phyloP scores from a whole-genome alignment of 2,329 filamentous ascomycete species.

The Akanthomyces dipterigenus region DNA sequence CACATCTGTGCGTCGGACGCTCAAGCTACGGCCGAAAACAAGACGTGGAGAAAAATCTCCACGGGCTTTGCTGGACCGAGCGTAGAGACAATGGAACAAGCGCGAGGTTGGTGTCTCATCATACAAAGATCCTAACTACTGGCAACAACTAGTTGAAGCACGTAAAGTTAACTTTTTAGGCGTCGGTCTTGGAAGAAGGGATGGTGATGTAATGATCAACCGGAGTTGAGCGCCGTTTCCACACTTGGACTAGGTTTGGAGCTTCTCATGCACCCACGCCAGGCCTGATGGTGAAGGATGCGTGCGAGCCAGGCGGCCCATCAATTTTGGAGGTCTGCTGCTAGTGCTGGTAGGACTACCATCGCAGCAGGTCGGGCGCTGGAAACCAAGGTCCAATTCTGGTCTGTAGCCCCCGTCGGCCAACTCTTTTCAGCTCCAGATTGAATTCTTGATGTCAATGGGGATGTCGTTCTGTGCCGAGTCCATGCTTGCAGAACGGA shows the following conservation, averaged over 20 bases:
- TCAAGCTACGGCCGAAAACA: too few relatives aligned
- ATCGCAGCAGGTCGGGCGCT: neutral
- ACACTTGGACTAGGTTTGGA: conserved; percentile 4
- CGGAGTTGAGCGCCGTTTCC: neutral
- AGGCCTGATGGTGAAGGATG: neutral
- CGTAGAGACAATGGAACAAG: neutral
- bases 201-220: conserved; percentile 12
- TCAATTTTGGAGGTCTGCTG: neutral
- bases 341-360: too few relatives aligned
- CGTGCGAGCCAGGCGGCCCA: neutral
- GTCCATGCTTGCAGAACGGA: neutral
- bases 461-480: neutral
- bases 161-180: neutral
- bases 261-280: neutral
- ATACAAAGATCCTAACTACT: too few relatives aligned
- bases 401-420: neutral
- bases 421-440: neutral
- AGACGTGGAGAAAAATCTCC: neutral
- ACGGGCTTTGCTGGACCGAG: neutral
- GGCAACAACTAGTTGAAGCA: too few relatives aligned
- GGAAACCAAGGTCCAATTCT: neutral
- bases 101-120: neutral
- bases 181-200: neutral
- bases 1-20: neutral
- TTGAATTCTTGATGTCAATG: neutral